These are phyloP conservation scores for Tuber borchii DNA, from an alignment of 495 filamentous ascomycete genomes.

Conservation along the genomic window DNA sequence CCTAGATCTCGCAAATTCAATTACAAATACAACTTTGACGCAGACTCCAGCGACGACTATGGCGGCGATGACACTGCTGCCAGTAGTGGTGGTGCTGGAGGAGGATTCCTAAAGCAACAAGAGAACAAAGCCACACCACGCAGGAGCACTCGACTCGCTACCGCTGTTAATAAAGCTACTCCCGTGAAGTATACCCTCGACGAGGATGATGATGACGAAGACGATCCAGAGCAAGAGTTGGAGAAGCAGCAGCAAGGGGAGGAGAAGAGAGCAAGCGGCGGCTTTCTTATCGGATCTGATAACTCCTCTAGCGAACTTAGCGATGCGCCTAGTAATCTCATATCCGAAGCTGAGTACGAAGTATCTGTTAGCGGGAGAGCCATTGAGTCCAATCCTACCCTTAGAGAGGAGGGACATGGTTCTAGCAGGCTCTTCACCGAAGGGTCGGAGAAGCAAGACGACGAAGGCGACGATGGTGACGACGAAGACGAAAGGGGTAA, in stretches of 20 bases:
- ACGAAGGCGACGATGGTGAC: not conserved
- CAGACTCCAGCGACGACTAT: not conserved
- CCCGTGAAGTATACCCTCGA: not conserved
- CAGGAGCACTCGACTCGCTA: not conserved
- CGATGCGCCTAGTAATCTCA: not conserved
- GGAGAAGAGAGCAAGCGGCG: not conserved
- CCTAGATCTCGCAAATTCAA: not conserved
- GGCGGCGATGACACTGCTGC: not conserved
- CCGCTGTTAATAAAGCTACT: not conserved
- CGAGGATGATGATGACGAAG: not conserved
- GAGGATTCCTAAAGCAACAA: not conserved
- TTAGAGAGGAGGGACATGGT: not conserved
- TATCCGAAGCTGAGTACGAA: not conserved
- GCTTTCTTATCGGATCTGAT: not conserved
- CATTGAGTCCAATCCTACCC: not conserved
- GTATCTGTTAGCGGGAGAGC: not conserved
- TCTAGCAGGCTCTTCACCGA: not conserved
- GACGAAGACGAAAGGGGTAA: not conserved
- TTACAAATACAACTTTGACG: not conserved
- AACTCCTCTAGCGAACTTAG: not conserved
- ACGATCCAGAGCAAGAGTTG: not conserved
- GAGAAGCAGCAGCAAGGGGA: not conserved
- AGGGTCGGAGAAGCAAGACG: not conserved
- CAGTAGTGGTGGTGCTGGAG: not conserved
- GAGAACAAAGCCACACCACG: not conserved